Evolutionary conservation across 2,329 filamentous ascomycete species (phyloP).

Genomic region (Epichloe brachyelytri): DNA sequence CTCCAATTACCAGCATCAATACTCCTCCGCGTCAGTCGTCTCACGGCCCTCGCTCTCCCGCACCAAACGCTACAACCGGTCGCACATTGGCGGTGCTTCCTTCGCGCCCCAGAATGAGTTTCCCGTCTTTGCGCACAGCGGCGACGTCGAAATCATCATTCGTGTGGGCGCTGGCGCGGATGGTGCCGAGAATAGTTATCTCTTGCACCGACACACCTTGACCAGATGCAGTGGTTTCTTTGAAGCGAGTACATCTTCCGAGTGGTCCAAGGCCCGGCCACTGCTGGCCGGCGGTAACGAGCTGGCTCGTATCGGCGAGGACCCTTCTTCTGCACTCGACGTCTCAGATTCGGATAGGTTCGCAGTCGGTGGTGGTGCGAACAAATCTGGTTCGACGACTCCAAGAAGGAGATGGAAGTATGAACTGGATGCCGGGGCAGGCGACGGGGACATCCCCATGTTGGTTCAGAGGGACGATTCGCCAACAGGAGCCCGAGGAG

Average conservation of each 20-base stretch:
- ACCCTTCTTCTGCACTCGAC: constrained; percentile 14
- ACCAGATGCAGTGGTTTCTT: constrained; percentile 91
- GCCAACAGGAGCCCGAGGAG: constrained; percentile 5
- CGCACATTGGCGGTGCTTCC: constrained; percentile 60
- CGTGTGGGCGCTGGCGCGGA: constrained; percentile 44
- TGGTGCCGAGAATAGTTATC: constrained; percentile 58
- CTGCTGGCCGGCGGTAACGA: constrained; percentile 25
- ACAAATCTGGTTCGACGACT: not conserved
- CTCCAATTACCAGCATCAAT: not conserved
- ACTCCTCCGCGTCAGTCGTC: constrained; percentile 35
- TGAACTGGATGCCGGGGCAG: constrained; percentile 66
- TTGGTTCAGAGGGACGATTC: constrained; percentile 62
- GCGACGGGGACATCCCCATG: constrained; percentile 70
- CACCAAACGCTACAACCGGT: constrained; percentile 63
- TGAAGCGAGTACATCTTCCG: constrained; percentile 67
- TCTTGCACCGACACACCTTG: constrained; percentile 77
- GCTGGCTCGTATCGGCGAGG: constrained; percentile 41
- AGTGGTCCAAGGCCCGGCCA: constrained; percentile 43
- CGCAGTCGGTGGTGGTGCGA: not conserved
- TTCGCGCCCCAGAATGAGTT: constrained; percentile 78
- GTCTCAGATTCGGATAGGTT: constrained; percentile 8
- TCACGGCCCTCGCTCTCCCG: constrained; percentile 48
- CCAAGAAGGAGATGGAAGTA: constrained; percentile 61
- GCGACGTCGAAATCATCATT: constrained; percentile 84
- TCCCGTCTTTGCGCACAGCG: constrained; percentile 76